These are phyloP conservation scores for Amylostereum chailletii DNA, from an alignment of 1,284 basidiomycete genomes.

Conservation along the genomic window DNA sequence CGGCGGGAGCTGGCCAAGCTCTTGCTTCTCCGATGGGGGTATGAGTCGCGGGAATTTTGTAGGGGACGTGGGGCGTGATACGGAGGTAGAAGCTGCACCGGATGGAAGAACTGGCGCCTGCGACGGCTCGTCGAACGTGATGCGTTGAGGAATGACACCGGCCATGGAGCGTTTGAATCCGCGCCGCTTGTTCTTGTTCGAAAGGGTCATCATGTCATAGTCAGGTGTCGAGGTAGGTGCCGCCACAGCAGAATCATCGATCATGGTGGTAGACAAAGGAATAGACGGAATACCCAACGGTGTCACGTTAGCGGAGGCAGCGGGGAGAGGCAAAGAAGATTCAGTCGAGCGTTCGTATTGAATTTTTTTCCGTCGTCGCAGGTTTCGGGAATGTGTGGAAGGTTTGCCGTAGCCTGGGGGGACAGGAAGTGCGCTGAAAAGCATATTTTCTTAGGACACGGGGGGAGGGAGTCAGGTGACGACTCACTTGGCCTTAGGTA, in stretches of 20 bases:
- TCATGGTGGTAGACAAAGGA: not conserved
- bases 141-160: conserved; percentile 41
- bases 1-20: conserved; percentile 37
- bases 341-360: conserved; percentile 21
- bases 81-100: conserved; percentile 4
- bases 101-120: conserved; percentile 8
- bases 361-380: conserved; percentile 42
- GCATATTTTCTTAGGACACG: no score
- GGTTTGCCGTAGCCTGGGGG: conserved; percentile 61
- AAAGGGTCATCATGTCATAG: conserved; percentile 46
- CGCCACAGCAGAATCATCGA: not conserved
- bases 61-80: conserved; percentile 7
- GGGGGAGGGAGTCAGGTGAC: no score
- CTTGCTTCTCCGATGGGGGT: conserved; percentile 57
- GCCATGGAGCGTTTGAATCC: conserved; percentile 50
- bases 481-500: no score
- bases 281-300: conserved; percentile 18
- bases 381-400: conserved; percentile 58
- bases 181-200: conserved; percentile 69
- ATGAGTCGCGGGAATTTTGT: conserved; percentile 31
- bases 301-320: conserved; percentile 25
- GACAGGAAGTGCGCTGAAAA: conserved; percentile 20
- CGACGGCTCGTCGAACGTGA: conserved; percentile 40
- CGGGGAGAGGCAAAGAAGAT: conserved; percentile 4
- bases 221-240: conserved; percentile 1